Evolutionary conservation across 2,329 filamentous ascomycete species (phyloP).

Genomic region (Dothistroma septosporum): DNA sequence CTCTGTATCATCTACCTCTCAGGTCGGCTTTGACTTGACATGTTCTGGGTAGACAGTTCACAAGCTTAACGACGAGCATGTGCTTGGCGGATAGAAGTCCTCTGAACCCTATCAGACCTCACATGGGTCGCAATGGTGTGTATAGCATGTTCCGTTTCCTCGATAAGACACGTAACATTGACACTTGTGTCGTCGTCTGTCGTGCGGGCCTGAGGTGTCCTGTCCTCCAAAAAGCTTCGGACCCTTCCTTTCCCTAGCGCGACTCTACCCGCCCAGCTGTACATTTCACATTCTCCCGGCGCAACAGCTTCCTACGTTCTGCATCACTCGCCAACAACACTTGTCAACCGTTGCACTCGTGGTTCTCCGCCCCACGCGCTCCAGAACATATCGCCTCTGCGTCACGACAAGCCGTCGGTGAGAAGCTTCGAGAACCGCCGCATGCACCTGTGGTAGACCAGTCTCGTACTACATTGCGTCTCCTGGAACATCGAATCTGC

Average conservation of each 20-base stretch:
- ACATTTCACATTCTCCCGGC: neutral
- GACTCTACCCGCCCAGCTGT: neutral
- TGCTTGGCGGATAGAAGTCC: neutral
- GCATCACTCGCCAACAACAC: neutral
- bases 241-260: neutral
- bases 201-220: neutral
- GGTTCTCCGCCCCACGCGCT: neutral
- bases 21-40: neutral
- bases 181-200: neutral
- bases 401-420: constrained; percentile 2
- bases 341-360: neutral
- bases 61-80: neutral
- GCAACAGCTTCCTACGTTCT: neutral
- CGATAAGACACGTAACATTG: neutral
- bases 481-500: constrained; percentile 14
- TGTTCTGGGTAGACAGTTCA: neutral
- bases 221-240: neutral
- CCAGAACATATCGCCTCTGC: neutral
- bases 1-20: neutral
- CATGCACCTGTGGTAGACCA: constrained; percentile 13
- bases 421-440: constrained; percentile 15
- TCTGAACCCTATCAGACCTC: neutral
- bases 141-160: neutral
- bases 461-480: constrained; percentile 6
- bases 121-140: too few relatives aligned